Evolutionary conservation across 495 filamentous ascomycete genomes (phyloP), one percentile per base, ranked within the genome.

Genomic region (Hypoxylon crocopeplum): DNA sequence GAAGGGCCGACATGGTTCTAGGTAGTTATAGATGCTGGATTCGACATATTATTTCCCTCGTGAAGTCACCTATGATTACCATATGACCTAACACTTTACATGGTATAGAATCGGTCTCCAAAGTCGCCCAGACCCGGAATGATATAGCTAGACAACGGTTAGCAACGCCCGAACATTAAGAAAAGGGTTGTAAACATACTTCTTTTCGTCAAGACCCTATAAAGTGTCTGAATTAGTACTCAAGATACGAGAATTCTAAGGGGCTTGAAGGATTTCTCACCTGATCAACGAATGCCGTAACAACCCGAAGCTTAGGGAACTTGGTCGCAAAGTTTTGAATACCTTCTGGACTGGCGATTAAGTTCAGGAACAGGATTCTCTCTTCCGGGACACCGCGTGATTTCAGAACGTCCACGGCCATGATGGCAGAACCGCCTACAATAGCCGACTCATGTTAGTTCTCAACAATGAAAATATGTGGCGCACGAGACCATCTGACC

Each of bases 231-330:
- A 12, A 52, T 77, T 72, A 76, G 72, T 38, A 50, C 37, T 22
- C 37, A 32, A 10, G 8, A 19, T 24, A 21, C 0, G 11, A 15
- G 7, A 11, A 24, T 54, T 13, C 8, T 36, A 16, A 13, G 10
- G 5, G 4, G 17, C 11, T 42, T n/a, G 40, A 29, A 7, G 13
- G 8, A 40, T 7, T 24, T 59, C 67, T 63, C 42, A 75, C 75
- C 70, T 92, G 85, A 68, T 98, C 94, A 62, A 98, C 84, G 69
- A 98, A 98, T 12, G 94, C 91, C n/a, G 94, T 97, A 37, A 98
- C 91, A 13, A 98, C 89, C 48, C 93, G 81, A 42, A 97, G 77
- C 65, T 89, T 93, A n/a, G 94, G 94, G 69, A 94, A 97, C 55
- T 86, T 88, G 68, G 91, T 80, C 1, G 93, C 91, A 75, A 98